These are phyloP conservation scores for Xylaria cubensis DNA, from an alignment of 495 filamentous ascomycete genomes.

Conservation along the genomic window DNA sequence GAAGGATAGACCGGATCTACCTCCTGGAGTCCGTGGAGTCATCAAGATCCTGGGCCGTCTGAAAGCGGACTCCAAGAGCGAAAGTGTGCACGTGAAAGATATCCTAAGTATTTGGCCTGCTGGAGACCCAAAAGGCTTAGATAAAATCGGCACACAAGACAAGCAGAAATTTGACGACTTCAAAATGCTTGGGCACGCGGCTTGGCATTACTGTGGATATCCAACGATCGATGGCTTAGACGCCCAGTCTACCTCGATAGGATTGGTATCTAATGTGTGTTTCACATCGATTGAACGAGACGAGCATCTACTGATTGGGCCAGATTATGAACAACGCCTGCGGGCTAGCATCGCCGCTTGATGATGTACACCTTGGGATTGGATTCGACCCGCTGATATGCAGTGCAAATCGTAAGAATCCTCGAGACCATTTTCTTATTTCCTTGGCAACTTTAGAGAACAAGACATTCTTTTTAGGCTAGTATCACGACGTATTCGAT, in stretches of 20 bases:
- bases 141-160: slow-evolving; percentile 10
- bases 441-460: not conserved
- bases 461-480: not conserved
- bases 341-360: slow-evolving; percentile 7
- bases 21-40: slow-evolving; percentile 15
- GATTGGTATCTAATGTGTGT: slow-evolving; percentile 23
- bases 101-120: slow-evolving; percentile 17
- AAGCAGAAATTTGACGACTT: slow-evolving; percentile 19
- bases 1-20: slow-evolving; percentile 17
- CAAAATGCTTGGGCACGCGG: slow-evolving; percentile 15
- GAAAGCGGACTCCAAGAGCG: slow-evolving; percentile 11
- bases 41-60: slow-evolving; percentile 22
- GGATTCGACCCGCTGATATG: slow-evolving; percentile 30
- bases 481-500: not conserved
- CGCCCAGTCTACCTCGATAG: not conserved
- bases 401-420: slow-evolving; percentile 23
- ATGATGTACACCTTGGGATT: slow-evolving; percentile 12
- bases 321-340: slow-evolving; percentile 25
- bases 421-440: not conserved
- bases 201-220: slow-evolving; percentile 13
- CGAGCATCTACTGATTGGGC: slow-evolving; percentile 4
- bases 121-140: slow-evolving; percentile 13
- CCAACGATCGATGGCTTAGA: slow-evolving; percentile 16
- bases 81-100: not conserved
- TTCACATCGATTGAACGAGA: not conserved